Evolutionary conservation across 257 asterid species (phyloP), one percentile per base, ranked within the genome.

Genomic region (Orobanche coerulescens): DNA sequence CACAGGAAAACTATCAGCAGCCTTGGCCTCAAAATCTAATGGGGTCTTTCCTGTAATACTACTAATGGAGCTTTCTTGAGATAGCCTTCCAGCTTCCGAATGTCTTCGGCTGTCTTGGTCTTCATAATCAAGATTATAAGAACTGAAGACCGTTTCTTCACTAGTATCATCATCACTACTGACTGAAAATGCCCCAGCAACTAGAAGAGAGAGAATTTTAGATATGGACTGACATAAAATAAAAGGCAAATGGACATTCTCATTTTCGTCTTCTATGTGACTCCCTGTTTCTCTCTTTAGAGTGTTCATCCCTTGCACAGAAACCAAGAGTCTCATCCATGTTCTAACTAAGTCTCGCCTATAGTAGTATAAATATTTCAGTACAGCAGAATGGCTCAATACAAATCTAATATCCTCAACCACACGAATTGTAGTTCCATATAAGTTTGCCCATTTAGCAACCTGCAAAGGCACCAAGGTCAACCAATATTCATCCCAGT

Each of bases 221-320:
- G 92, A 85, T 63, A 89, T 73, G 59, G 83, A 76, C 74, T 81
- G 92, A 67, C 93, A 84, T 70, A 89, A 63, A 43, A 70, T 82
- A 56, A 86, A 89, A 70, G 97, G 97, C 67, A 84, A 76, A 72
- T 81, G 92, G 64, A 75, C 79, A 77, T 62, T 71, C 42, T 93
- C 99, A 66, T 68, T 81, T 68, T 89, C 99, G 65, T 86, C 99
- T 76, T 93, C 99, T 52, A 79, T 66, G 73, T 83, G 92, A 65
- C 81, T 84, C 69, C 97, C 84, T 37, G 80, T 84, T 71, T 84
- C 99, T 76, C 96, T 81, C 85, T 93, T 93, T 64, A 78, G 91
- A 37, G 96, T 81, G 77, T 79, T 78, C 95, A 86, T 89, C 73
- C 99, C 97, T 83, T 93, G 99, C 61, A 93, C 90, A 73, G 78